Base-by-base conservation (phyloP, 225 moss, liverwort and hornwort species). In the Marchantia paleacea region DNA sequence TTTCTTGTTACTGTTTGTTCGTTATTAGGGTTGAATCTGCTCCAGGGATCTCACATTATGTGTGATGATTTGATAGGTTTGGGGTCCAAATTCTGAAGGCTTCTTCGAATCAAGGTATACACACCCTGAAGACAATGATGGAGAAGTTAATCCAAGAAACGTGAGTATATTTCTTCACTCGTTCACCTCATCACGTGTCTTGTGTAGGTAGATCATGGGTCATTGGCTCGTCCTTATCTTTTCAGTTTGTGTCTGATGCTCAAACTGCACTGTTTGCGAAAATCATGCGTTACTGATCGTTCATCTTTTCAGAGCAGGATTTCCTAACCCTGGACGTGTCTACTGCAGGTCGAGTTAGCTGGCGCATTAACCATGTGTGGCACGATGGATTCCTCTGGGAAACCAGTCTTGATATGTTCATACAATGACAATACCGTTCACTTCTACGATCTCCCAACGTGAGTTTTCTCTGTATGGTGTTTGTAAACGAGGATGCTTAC, bases 361-460 rank as follows among this genome's bases (percentile, higher is more conserved):
- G 96, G 97, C 29, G 92, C 93, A 12, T 75, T 97, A 86, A 91
- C 85, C 30, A 91, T 97, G 92, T 89, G 93, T 80, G 97, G 97
- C 68, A 91, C 90, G 29, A 83, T 88, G 67, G 95, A 97, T 84
- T 82, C 84, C 79, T 67, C 82, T 11, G 89, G 90, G 52, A 97
- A 97, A 80, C 91, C 97, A 1, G 93, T 97, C 48, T 84, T 97
- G 7, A 78, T 97, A 52, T 91, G 91, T 48, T 97, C 97, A 12
- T 95, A 97, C 82, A 97, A 95, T 81, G 95, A 97, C 87, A 97
- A 97, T 63, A 89, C 87, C 54, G 90, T 92, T 82, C 93, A 89
- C 55, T 92, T 97, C 55, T 97, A 93, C 82, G 97, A 95, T 80
- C 91, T 97, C 25, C 97, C 97, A 22, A 86, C 93, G 97, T 97